Conservation (phyloP, 1,284 basidiomycete species). For the Ustilago crameri region DNA sequence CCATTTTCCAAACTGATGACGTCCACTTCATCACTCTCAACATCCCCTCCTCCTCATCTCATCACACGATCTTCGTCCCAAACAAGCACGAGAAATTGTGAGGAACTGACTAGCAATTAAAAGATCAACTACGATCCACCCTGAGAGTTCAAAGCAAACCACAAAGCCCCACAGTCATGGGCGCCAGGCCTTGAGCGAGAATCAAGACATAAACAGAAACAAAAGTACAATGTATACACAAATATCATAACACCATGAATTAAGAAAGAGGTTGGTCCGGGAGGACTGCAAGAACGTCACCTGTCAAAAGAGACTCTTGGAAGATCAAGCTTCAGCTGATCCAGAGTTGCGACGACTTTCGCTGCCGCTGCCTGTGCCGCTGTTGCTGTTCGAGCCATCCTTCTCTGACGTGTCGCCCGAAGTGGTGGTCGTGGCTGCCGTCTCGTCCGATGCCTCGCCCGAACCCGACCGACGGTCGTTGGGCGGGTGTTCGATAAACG, state of each 20-base stretch:
- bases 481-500: slow-evolving; percentile 28
- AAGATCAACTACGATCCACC: slow-evolving; percentile 6
- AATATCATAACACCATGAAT: slow-evolving; percentile 2
- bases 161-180: neutral
- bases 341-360: slow-evolving; percentile 38
- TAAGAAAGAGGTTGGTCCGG: slow-evolving; percentile 4
- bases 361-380: slow-evolving; percentile 33
- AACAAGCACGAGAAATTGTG: too few species aligned
- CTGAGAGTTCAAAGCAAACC: slow-evolving; percentile 7
- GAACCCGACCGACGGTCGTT: slow-evolving; percentile 37
- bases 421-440: slow-evolving; percentile 38
- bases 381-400: slow-evolving; percentile 38
- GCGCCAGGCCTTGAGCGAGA: slow-evolving; percentile 4
- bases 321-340: slow-evolving; percentile 23
- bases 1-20: too few species aligned
- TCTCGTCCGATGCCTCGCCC: slow-evolving; percentile 50
- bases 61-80: too few species aligned
- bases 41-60: too few species aligned
- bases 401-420: slow-evolving; percentile 52
- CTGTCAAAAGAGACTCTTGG: slow-evolving; percentile 1
- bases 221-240: slow-evolving; percentile 12
- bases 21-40: too few species aligned
- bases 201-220: slow-evolving; percentile 1
- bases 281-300: neutral
- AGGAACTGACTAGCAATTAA: slow-evolving; percentile 1